phyloP scores from a whole-genome alignment of 257 asterid species.

The Leonotis leonurus region DNA sequence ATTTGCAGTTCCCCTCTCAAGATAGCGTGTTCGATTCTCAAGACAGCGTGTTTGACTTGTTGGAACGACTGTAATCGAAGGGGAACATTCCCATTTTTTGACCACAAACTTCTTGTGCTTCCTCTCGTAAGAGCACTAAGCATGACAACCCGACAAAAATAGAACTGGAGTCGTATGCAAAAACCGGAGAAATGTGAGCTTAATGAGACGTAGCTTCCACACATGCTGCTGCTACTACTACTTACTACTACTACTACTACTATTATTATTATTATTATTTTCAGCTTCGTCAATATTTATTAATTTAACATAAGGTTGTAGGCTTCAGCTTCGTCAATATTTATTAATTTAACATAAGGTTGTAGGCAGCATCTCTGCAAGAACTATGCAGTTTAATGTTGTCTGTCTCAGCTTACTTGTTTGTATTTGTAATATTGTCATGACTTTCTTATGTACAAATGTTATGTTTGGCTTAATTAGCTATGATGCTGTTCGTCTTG shows the following conservation, averaged over 20 bases:
- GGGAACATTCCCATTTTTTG: background rate
- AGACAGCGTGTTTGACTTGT: too few species aligned
- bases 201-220: background rate
- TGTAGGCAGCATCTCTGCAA: background rate
- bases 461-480: background rate
- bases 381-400: background rate
- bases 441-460: background rate
- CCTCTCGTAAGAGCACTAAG: background rate
- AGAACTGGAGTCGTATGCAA: background rate
- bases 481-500: too few species aligned
- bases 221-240: too few species aligned
- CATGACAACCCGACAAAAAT: background rate
- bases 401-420: background rate
- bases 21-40: slow-evolving; percentile 55
- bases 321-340: background rate
- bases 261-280: too few species aligned
- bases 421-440: background rate
- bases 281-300: background rate
- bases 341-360: background rate
- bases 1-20: slow-evolving; percentile 45
- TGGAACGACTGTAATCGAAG: slow-evolving; percentile 30
- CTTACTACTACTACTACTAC: too few species aligned
- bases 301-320: background rate
- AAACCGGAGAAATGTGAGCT: background rate
- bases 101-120: background rate